Evolutionary conservation across 495 filamentous ascomycete genomes (phyloP), one percentile per base, ranked within the genome.

Genomic region (Jackrogersella minutella): DNA sequence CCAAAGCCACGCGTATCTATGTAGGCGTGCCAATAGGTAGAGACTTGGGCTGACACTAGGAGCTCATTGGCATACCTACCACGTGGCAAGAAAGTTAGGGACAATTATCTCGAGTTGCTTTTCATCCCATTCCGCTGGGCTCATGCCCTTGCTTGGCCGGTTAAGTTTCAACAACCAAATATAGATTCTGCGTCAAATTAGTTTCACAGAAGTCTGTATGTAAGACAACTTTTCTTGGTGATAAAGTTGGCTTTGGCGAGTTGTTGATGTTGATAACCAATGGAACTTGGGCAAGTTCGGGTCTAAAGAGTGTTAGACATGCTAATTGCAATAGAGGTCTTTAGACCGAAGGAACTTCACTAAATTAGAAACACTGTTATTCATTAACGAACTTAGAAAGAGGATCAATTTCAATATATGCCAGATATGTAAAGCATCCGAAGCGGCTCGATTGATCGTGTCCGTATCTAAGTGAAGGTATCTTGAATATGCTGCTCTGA

Each of bases 71-170:
- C 9, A 55, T 55, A 17, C 22, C 50, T 55, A 17, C 22, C 50
- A 57, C 61, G 52, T 64, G 61, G 61, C 31, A 28, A 16, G 26
- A 40, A 33, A 19, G 19, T 21, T 52, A 34, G 19, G 36, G 30
- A 8, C 28, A 58, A 37, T 22, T 39, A 24, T 41, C 43, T 39
- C 41, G 14, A 26, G 41, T 41, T 39, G 21, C 9, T 40, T 43
- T 34, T 30, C 11, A 61, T 53, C 19, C 53, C 37, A 44, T 61
- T 21, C 37, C 37, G 34, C 41, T 46, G 33, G 51, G 44, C 44
- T 51, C 37, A 21, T 28, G 28, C 43, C 43, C 9, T 58, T 17
- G 28, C 31, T 59, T 59, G 22, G 19, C 26, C 17, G 11, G 30
- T 24, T 33, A 52, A 37, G 7, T 52, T 36, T 36, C 26, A 17